Conservation (phyloP, 2,329 filamentous ascomycete species). For the Nannizziopsis barbatae region DNA sequence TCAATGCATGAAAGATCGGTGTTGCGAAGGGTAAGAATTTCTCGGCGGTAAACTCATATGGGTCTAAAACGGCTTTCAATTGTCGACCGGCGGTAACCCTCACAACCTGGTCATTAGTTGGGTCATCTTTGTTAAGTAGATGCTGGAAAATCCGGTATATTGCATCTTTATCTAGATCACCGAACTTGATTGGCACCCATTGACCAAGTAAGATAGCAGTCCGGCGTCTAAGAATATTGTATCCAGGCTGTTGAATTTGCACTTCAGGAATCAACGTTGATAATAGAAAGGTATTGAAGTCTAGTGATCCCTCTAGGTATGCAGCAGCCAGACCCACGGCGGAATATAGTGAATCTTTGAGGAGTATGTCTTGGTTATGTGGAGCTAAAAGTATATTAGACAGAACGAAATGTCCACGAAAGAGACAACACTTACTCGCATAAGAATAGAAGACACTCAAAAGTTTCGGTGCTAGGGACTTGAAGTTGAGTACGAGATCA, state of each 20-base stretch:
- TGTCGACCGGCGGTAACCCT: conserved; percentile 81
- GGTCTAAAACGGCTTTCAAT: conserved; percentile 67
- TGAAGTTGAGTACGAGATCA: conserved; percentile 82
- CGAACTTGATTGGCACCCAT: conserved; percentile 73
- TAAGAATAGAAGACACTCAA: conserved; percentile 73
- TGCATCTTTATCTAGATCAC: conserved; percentile 54
- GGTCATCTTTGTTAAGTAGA: conserved; percentile 64
- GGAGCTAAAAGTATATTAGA: conserved; percentile 30
- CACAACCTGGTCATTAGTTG: conserved; percentile 80
- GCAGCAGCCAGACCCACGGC: conserved; percentile 78
- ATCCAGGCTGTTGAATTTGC: conserved; percentile 54
- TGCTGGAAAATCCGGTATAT: conserved; percentile 86
- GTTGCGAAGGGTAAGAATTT: conserved; percentile 67
- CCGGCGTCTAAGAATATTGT: conserved; percentile 73
- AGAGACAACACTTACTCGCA: conserved; percentile 45
- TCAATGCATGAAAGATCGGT: conserved; percentile 59
- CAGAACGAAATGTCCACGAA: conserved; percentile 17
- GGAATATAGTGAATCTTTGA: conserved; percentile 90
- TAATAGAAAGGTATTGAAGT: conserved; percentile 71
- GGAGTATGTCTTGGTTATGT: conserved; percentile 58
- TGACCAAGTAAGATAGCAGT: conserved; percentile 81
- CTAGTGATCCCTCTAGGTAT: conserved; percentile 60
- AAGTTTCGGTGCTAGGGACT: conserved; percentile 67
- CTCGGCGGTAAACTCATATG: conserved; percentile 67
- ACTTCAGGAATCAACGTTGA: conserved; percentile 68